Base-by-base conservation (phyloP, 768 basidiomycete species). In the Phylloporus scabripes region DNA sequence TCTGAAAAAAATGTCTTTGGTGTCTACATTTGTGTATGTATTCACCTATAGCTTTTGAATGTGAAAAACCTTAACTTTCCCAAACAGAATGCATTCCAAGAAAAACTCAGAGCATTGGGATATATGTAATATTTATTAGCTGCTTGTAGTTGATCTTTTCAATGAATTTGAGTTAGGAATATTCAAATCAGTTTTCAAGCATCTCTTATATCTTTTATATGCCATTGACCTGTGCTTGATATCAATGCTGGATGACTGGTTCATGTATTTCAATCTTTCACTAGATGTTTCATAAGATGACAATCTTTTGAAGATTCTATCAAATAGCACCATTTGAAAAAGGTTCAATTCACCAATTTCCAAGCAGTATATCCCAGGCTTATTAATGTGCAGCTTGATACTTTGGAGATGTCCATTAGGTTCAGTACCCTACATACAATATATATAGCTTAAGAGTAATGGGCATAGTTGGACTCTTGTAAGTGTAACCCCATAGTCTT, bases 401-500 rank as follows among this genome's bases (percentile, higher is more conserved):
- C 40, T 76, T 70, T 45, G 71, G 76, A 43, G 72, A 77, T 34
- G 49, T 75, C 1, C 56, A 76, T 0, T 74, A 76, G 65, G 75
- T 57, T 12, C 14, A 12, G 6, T 9, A 5, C 11, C 4, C 5
- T n/a, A 20, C 5, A 14, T 5, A 20, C 21, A n/a, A n/a, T n/a
- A n/a, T n/a, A n/a, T n/a, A n/a, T n/a, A n/a, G n/a, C n/a, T n/a
- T n/a, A n/a, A n/a, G n/a, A n/a, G n/a, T n/a, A n/a, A n/a, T n/a
- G n/a, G n/a, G n/a, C n/a, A n/a, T n/a, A n/a, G n/a, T n/a, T n/a
- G n/a, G n/a, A n/a, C n/a, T n/a, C n/a, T n/a, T n/a, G n/a, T n/a
- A n/a, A n/a, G n/a, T n/a, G n/a, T n/a, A n/a, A n/a, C n/a, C n/a
- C n/a, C n/a, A n/a, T n/a, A n/a, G n/a, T n/a, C n/a, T n/a, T n/a